Evolutionary conservation across 768 basidiomycete species (phyloP), one percentile per base, ranked within the genome.

Genomic region (Mycena leptocephala): DNA sequence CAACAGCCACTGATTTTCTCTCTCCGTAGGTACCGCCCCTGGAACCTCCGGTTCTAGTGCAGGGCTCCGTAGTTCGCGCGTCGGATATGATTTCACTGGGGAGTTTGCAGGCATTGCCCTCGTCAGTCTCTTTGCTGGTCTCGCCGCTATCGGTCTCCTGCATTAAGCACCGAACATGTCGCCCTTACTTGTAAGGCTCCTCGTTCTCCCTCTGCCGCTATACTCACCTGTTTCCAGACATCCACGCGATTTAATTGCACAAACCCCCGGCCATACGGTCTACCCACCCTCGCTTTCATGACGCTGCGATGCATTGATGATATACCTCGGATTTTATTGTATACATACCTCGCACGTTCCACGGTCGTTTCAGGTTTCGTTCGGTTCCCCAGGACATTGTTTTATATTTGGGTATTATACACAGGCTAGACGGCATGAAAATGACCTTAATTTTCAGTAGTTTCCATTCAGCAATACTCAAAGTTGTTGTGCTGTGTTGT

Each of bases 111-210:
- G 66, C 22, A 74, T 77, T 35, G 72, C 56, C 6, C 22, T 77
- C 20, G 28, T 77, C 56, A 56, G 59, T n/a, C 28, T 77, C 43
- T 7, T 77, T 56, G 56, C 72, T 2, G 68, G 61, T 14, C 33
- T 77, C 14, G 76, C 76, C 18, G 72, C 76, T 37, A 65, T 77
- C 37, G 68, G 61, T 13, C 68, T 77, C 55, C 56, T 77, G 39
- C 71, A 73, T 30, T 77, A 32, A 70, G 41, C 24, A 20, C 13
- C 3, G 30, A 10, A 32, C 30, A 37, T 33, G 6, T 43, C 3
- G 5, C 28, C 1, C 22, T 35, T 53, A n/a, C 37, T 53, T 65
- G 46, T 66, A 11, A 53, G 65, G n/a, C 7, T 26, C 33, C 14
- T 13, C 4, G 20, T 65, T 65, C 20, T 24, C 28, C 5, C 18